phyloP scores from a whole-genome alignment of 306 rosid species.

The Dicorynia guianensis region DNA sequence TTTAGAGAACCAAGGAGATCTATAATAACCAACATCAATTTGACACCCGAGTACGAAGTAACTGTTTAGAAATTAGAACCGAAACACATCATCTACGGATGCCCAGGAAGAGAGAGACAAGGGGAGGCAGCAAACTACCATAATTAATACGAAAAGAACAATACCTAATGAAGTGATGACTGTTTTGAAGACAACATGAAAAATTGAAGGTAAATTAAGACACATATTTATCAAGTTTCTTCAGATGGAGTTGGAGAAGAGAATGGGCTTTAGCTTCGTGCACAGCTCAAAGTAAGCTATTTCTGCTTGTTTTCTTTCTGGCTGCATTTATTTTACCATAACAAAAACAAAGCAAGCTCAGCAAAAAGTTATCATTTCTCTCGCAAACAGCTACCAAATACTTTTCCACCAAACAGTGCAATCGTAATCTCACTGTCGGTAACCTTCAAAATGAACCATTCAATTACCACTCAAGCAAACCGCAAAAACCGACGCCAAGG shows the following conservation, averaged over 20 bases:
- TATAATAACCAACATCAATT: neutral
- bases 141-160: neutral
- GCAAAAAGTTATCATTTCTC: neutral
- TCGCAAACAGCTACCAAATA: slow-evolving; percentile 21
- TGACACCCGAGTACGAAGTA: no score
- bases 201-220: slow-evolving; percentile 16
- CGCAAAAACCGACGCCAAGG: slow-evolving; percentile 14
- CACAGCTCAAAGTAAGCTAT: slow-evolving; percentile 35
- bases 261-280: slow-evolving; percentile 18
- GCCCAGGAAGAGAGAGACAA: neutral
- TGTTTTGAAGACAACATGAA: neutral
- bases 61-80: neutral
- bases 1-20: neutral
- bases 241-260: neutral
- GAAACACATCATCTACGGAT: neutral
- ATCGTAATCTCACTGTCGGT: slow-evolving; percentile 45
- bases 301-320: slow-evolving; percentile 17
- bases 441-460: slow-evolving; percentile 28
- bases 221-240: neutral
- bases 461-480: slow-evolving; percentile 2
- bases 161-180: neutral
- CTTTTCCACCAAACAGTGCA: slow-evolving; percentile 52
- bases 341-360: neutral
- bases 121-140: slow-evolving; percentile 2
- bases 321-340: neutral